These are phyloP conservation scores for Claviceps africana DNA, from an alignment of 2,329 filamentous ascomycete genomes.

Conservation along the genomic window DNA sequence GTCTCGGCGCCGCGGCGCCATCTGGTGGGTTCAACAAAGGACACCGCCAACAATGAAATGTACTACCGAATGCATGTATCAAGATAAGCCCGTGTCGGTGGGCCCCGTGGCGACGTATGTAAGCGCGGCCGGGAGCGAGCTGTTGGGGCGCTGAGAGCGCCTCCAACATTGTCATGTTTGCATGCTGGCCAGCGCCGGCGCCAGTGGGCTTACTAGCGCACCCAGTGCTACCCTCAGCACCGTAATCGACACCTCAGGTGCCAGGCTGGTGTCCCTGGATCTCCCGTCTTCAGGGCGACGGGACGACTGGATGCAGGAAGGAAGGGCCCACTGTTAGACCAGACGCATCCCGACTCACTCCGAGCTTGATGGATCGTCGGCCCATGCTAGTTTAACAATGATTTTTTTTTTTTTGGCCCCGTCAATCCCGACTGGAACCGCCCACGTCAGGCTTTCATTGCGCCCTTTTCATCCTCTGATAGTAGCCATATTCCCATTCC, in stretches of 20 bases:
- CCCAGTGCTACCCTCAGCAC: background rate
- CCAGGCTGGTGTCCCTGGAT: no score
- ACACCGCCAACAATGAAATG: background rate
- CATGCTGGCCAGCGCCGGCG: no score
- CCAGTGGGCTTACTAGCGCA: no score
- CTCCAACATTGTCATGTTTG: no score
- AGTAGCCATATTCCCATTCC: slow-evolving; percentile 13
- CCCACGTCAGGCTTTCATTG: background rate
- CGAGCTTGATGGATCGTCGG: slow-evolving; percentile 5
- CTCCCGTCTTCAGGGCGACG: background rate
- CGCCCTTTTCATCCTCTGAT: background rate
- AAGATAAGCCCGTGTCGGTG: slow-evolving; percentile 2
- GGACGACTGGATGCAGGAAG: background rate
- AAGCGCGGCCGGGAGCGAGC: slow-evolving; percentile 1
- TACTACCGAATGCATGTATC: background rate
- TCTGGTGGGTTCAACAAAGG: slow-evolving; percentile 1
- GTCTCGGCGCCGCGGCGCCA: no score
- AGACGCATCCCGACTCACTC: background rate
- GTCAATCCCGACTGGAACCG: background rate
- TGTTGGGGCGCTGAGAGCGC: slow-evolving; percentile 1
- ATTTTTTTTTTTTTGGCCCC: slow-evolving; percentile 4
- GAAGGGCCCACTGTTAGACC: slow-evolving; percentile 1
- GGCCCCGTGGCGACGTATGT: slow-evolving; percentile 3
- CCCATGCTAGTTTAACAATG: slow-evolving; percentile 1
- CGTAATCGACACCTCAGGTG: background rate